phyloP scores from a whole-genome alignment of 192 early-diverging fungal genomes.

The Gaertneriomyces semiglobifer region DNA sequence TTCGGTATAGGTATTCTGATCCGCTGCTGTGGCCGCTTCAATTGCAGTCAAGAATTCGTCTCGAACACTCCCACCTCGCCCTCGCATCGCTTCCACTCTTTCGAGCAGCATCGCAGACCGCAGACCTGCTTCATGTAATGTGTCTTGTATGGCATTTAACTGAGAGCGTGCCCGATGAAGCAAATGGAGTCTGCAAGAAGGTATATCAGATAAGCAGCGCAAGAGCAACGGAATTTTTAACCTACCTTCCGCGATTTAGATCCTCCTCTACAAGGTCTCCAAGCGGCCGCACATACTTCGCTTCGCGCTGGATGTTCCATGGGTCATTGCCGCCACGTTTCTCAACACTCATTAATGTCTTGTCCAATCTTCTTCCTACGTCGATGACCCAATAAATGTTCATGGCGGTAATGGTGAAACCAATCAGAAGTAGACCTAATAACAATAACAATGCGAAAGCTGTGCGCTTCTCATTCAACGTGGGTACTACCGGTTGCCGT shows the following conservation, averaged over 20 bases:
- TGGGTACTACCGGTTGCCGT: not conserved
- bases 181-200: too few relatives aligned
- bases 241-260: not conserved
- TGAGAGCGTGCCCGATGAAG: too few relatives aligned
- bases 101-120: too few relatives aligned
- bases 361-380: constrained; percentile 11
- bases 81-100: too few relatives aligned
- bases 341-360: constrained; percentile 5
- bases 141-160: too few relatives aligned
- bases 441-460: not conserved
- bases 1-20: too few relatives aligned
- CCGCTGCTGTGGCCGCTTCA: too few relatives aligned
- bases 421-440: constrained; percentile 4
- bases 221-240: too few relatives aligned
- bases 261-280: not conserved
- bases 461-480: not conserved
- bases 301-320: not conserved
- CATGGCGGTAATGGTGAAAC: constrained; percentile 3
- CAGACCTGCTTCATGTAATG: too few relatives aligned
- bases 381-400: constrained; percentile 23
- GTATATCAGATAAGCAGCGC: too few relatives aligned
- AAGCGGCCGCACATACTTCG: not conserved
- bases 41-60: too few relatives aligned
- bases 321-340: not conserved
- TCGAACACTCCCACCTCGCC: too few relatives aligned